Evolutionary conservation across 306 rosid genomes (phyloP).

Genomic region (Gleditsia sinensis): DNA sequence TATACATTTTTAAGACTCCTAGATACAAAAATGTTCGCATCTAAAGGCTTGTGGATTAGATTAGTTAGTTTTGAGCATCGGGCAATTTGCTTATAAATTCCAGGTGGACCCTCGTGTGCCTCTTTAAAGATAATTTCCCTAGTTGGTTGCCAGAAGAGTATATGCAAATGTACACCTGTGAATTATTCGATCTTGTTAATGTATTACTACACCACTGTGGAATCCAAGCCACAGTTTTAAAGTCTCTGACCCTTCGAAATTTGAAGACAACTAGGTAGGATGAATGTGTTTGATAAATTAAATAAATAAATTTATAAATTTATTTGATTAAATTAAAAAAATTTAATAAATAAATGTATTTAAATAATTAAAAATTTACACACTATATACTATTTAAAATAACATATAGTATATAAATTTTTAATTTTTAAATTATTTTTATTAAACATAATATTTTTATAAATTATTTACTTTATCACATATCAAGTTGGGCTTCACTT

Average conservation of each 20-base stretch:
- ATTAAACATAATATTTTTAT: too few species aligned
- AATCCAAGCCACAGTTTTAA: neutral
- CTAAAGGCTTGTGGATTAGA: conserved; percentile 18
- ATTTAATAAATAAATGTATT: too few species aligned
- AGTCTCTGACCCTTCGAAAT: neutral
- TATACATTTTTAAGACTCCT: neutral
- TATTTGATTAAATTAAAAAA: too few species aligned
- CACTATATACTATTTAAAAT: too few species aligned
- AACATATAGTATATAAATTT: too few species aligned
- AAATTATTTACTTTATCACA: too few species aligned
- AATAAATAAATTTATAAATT: too few species aligned
- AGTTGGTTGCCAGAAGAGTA: conserved; percentile 27
- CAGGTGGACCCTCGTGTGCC: conserved; percentile 33
- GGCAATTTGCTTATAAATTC: conserved; percentile 15
- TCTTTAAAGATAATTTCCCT: neutral
- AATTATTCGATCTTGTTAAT: conserved; percentile 12
- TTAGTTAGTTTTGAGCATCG: conserved; percentile 8
- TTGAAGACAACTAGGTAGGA: neutral
- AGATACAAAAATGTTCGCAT: conserved; percentile 8
- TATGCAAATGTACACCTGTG: conserved; percentile 18
- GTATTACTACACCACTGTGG: neutral
- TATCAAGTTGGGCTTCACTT: too few species aligned
- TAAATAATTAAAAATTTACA: too few species aligned
- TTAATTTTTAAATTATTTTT: too few species aligned
- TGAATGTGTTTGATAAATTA: too few species aligned